A percentile compares a stretch with the other conserved stretches of the same genome.
These are phyloP conservation scores for Scenedesmus sp. DNA, from an alignment of 163 green algal species.

Conservation along the genomic window DNA sequence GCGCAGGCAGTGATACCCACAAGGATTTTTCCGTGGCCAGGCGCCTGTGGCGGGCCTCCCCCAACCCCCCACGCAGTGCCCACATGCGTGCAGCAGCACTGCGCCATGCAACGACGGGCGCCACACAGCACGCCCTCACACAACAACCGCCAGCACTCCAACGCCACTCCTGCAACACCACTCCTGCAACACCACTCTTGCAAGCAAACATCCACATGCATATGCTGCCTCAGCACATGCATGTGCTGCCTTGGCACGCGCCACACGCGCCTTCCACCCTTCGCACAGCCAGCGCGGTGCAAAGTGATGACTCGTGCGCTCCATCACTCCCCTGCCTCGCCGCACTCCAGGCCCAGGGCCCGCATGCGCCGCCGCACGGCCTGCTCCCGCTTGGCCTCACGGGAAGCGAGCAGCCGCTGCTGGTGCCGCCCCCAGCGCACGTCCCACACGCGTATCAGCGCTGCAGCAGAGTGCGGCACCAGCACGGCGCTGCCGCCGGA, in stretches of 20 bases:
- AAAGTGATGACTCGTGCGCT: too few species aligned
- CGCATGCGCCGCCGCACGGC: constrained; percentile 22
- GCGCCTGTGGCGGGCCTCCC: background rate
- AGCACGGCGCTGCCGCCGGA: background rate
- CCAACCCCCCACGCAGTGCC: background rate
- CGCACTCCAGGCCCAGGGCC: constrained; percentile 6
- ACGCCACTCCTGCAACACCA: background rate
- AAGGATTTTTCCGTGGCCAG: too few species aligned
- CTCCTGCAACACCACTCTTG: background rate
- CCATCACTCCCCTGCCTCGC: background rate
- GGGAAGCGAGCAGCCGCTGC: background rate
- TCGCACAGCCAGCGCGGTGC: constrained; percentile 34
- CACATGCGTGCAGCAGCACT: background rate
- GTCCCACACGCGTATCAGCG: constrained; percentile 32
- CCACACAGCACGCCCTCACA: background rate
- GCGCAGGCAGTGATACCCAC: too few species aligned
- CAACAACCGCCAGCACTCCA: background rate
- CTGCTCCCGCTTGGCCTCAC: constrained; percentile 21
- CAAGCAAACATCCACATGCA: too few species aligned
- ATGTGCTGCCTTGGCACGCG: too few species aligned
- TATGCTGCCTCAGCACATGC: background rate
- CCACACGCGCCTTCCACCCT: too few species aligned
- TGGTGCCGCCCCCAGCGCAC: constrained; percentile 27
- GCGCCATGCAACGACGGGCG: too few species aligned
- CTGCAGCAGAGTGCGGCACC: background rate